phyloP scores from a whole-genome alignment of 306 rosid genomes.

The Carpinus viminea region DNA sequence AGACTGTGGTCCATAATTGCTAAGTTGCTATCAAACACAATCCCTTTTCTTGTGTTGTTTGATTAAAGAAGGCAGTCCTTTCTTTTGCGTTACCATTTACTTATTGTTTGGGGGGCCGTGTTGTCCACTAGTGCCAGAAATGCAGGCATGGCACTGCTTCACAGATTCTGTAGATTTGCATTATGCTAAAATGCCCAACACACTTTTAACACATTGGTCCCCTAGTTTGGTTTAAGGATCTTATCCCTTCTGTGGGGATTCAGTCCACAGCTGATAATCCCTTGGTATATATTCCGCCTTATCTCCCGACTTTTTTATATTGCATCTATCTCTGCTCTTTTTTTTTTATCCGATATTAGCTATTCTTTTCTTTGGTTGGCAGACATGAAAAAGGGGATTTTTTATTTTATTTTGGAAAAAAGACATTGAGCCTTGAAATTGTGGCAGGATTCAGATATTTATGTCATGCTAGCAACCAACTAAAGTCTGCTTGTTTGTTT shows the following conservation, averaged over 20 bases:
- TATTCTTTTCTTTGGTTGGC: not conserved
- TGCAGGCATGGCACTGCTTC: slow-evolving; percentile 11
- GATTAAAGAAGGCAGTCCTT: not conserved
- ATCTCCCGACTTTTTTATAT: not conserved
- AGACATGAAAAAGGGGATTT: not conserved
- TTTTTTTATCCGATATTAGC: not conserved
- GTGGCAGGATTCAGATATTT: not conserved
- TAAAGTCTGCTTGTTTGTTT: not conserved
- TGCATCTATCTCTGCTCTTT: slow-evolving; percentile 10
- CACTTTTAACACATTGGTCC: not conserved
- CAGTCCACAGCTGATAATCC: not conserved
- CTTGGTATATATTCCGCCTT: not conserved
- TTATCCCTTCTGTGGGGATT: not conserved
- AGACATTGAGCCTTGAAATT: not conserved
- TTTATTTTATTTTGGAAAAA: not conserved
- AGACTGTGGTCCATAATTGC: not conserved
- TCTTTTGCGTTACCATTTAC: not conserved
- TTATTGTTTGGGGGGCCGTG: slow-evolving; percentile 1
- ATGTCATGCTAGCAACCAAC: not conserved
- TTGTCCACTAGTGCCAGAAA: not conserved
- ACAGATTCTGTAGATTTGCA: slow-evolving; percentile 3
- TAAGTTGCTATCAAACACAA: not conserved
- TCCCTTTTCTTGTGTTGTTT: not conserved
- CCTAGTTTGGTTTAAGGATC: not conserved
- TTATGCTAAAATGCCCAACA: not conserved